Evolutionary conservation across 23 red algal species (phyloP).

Genomic region (Gracilaria vermiculophylla): DNA sequence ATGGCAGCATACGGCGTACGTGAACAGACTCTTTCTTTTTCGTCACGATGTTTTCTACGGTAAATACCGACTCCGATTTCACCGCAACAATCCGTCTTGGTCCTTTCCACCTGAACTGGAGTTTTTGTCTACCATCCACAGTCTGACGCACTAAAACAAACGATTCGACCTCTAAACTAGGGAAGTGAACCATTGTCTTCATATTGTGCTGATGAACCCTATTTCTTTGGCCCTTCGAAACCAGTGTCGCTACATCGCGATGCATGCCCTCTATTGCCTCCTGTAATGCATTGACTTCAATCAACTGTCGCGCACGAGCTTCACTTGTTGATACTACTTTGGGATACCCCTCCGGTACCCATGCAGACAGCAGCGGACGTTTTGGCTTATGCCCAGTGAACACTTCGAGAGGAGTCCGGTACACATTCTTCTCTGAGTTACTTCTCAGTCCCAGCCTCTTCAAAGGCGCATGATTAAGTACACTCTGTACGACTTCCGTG

Average conservation of each 20-base stretch:
- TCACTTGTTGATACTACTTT: background rate
- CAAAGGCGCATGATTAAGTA: constrained; percentile 40
- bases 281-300: constrained; percentile 2
- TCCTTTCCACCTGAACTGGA: constrained; percentile 13
- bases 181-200: background rate
- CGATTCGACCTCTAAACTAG: background rate
- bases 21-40: constrained; percentile 35
- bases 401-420: constrained; percentile 22
- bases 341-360: background rate
- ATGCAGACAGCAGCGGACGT: constrained; percentile 13
- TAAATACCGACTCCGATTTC: background rate
- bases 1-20: background rate
- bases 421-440: background rate
- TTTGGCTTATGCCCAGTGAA: constrained; percentile 26
- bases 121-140: background rate
- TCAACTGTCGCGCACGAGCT: constrained; percentile 8
- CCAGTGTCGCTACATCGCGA: background rate
- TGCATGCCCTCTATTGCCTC: constrained; percentile 6
- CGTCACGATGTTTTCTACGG: background rate
- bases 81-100: constrained; percentile 9
- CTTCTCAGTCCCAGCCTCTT: constrained; percentile 3
- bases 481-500: background rate
- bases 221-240: background rate
- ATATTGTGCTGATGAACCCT: constrained; percentile 9
- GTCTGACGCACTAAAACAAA: constrained; percentile 26